phyloP scores from a whole-genome alignment of 2,329 filamentous ascomycete species.

The Leptographium wingfieldii region DNA sequence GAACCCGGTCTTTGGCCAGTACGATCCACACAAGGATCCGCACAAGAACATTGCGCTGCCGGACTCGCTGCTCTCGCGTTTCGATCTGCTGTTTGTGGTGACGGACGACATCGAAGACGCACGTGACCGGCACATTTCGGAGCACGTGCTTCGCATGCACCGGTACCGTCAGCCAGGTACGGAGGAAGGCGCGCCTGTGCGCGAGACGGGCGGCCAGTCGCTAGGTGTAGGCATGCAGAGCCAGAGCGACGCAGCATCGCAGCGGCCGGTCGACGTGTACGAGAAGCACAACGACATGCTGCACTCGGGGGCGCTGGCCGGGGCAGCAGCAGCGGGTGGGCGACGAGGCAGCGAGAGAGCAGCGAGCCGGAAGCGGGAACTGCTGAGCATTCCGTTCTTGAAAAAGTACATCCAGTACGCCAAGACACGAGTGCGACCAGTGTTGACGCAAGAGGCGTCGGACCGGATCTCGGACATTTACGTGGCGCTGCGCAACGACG shows the following conservation, averaged over 20 bases:
- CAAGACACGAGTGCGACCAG: slow-evolving; percentile 79
- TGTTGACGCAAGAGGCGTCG: slow-evolving; percentile 80
- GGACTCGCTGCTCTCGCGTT: slow-evolving; percentile 93
- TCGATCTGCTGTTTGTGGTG: slow-evolving; percentile 93
- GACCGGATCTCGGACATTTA: slow-evolving; percentile 88
- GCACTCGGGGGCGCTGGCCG: slow-evolving; percentile 76
- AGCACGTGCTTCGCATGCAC: slow-evolving; percentile 96
- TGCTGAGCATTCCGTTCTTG: slow-evolving; percentile 93
- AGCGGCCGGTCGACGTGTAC: slow-evolving; percentile 73
- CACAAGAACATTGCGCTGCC: slow-evolving; percentile 97
- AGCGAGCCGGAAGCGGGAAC: slow-evolving; percentile 58
- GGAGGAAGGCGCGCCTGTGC: slow-evolving; percentile 88
- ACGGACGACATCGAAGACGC: slow-evolving; percentile 97
- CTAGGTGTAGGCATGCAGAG: slow-evolving; percentile 79
- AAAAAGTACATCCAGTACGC: slow-evolving; percentile 99
- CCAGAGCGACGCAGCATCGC: slow-evolving; percentile 46
- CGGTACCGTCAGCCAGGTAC: slow-evolving; percentile 83
- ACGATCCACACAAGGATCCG: slow-evolving; percentile 95
- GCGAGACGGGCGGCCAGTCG: slow-evolving; percentile 73
- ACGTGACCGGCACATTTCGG: slow-evolving; percentile 79
- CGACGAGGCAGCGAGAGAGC: slow-evolving; percentile 60
- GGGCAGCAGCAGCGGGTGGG: slow-evolving; percentile 34
- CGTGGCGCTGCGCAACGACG: slow-evolving; percentile 86
- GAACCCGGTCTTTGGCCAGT: slow-evolving; percentile 96
- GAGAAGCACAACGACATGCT: slow-evolving; percentile 96